Evolutionary conservation across 495 filamentous ascomycete species (phyloP).

Genomic region (Talaromyces ruber): DNA sequence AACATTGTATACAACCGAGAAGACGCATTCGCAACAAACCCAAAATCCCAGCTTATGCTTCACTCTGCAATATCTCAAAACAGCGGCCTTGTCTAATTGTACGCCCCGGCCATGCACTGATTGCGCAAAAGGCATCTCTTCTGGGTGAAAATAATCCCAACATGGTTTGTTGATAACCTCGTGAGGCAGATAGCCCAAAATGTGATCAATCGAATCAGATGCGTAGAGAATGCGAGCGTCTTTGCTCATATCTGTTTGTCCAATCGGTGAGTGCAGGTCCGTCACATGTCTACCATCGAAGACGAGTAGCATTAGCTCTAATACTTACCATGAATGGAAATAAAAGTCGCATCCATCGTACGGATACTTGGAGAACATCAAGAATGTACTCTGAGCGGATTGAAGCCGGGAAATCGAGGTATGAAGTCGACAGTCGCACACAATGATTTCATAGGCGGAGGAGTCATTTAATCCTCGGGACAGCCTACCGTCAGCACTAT

Average conservation of each 20-base stretch:
- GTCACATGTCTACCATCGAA: background rate
- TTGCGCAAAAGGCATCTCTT: slow-evolving; percentile 69
- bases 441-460: background rate
- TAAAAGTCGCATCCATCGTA: slow-evolving; percentile 83
- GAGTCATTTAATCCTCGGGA: background rate
- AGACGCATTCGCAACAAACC: slow-evolving; percentile 82
- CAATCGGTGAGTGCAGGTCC: background rate
- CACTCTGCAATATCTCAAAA: slow-evolving; percentile 71
- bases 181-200: slow-evolving; percentile 69
- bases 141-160: slow-evolving; percentile 82
- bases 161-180: slow-evolving; percentile 70
- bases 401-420: background rate
- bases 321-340: slow-evolving; percentile 80
- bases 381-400: background rate
- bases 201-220: slow-evolving; percentile 74
- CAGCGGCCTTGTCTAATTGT: slow-evolving; percentile 74
- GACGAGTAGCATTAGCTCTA: background rate
- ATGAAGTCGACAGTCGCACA: background rate
- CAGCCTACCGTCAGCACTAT: background rate
- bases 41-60: slow-evolving; percentile 60
- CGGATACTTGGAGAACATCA: too few relatives aligned
- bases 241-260: background rate
- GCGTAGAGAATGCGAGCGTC: slow-evolving; percentile 75
- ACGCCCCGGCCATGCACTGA: slow-evolving; percentile 66
- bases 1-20: slow-evolving; percentile 81